These are phyloP conservation scores for Arabidopsis suecica DNA, from an alignment of 345 rosid species.

Conservation along the genomic window DNA sequence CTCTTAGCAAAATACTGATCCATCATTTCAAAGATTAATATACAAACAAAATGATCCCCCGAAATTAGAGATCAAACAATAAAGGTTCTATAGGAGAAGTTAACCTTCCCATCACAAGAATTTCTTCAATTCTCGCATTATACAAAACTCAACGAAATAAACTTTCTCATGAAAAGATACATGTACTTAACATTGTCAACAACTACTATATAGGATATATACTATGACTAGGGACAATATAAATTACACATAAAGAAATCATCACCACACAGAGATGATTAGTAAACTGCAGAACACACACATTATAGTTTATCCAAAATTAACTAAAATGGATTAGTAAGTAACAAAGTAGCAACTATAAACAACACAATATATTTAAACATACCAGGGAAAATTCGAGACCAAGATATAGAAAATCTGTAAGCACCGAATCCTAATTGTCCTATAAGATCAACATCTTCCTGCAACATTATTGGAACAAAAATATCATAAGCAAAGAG, in stretches of 20 bases:
- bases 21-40: conserved; percentile 15
- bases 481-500: conserved; percentile 28
- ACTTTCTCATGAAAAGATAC: neutral
- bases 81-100: neutral
- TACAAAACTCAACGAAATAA: neutral
- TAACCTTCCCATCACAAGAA: neutral
- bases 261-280: neutral
- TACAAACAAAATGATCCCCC: neutral
- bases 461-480: conserved; percentile 54
- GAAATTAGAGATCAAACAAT: conserved; percentile 1
- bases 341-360: neutral
- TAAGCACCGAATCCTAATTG: conserved; percentile 81
- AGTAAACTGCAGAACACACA: neutral
- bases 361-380: neutral
- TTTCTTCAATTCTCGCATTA: neutral
- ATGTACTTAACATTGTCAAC: neutral
- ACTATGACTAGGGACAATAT: neutral
- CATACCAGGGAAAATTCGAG: conserved; percentile 91
- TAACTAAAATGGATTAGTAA: neutral
- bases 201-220: conserved; percentile 2
- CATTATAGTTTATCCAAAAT: neutral
- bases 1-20: neutral
- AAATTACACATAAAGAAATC: neutral
- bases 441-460: conserved; percentile 74
- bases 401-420: conserved; percentile 92